Conservation (phyloP, 129 eudicot species). For the Tagetes erecta region DNA sequence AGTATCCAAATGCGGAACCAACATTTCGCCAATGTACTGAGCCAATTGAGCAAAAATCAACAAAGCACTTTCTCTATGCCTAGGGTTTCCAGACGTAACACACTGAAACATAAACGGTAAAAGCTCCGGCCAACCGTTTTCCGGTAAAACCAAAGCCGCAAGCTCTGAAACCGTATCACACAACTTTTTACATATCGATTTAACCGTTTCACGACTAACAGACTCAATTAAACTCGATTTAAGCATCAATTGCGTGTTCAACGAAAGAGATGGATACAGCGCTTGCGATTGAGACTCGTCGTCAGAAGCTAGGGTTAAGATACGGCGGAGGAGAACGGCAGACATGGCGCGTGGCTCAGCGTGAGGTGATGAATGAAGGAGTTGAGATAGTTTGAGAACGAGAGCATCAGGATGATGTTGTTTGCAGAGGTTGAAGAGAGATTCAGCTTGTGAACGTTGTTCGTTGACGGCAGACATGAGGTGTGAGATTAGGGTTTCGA, state of each 20-base stretch:
- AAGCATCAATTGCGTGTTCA: slow-evolving; percentile 46
- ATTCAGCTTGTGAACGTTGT: slow-evolving; percentile 78
- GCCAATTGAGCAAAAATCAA: slow-evolving; percentile 85
- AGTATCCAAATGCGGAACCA: slow-evolving; percentile 59
- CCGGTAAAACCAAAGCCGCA: slow-evolving; percentile 62
- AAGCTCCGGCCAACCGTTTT: slow-evolving; percentile 81
- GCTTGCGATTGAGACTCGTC: slow-evolving; percentile 39
- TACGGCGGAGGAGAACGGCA: slow-evolving; percentile 74
- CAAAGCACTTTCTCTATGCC: slow-evolving; percentile 66
- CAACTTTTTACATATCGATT: slow-evolving; percentile 63
- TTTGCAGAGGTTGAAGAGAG: slow-evolving; percentile 70
- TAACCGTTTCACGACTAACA: slow-evolving; percentile 49
- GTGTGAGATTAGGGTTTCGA: slow-evolving; percentile 77
- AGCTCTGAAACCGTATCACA: slow-evolving; percentile 91
- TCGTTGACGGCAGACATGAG: slow-evolving; percentile 89
- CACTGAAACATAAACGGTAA: slow-evolving; percentile 90
- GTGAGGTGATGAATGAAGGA: slow-evolving; percentile 53
- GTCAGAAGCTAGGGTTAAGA: slow-evolving; percentile 60
- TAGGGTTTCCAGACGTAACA: slow-evolving; percentile 53
- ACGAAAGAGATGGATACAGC: slow-evolving; percentile 53
- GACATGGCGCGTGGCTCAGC: slow-evolving; percentile 72
- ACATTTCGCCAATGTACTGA: slow-evolving; percentile 66
- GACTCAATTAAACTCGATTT: slow-evolving; percentile 51
- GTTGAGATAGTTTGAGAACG: slow-evolving; percentile 61
- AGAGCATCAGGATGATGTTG: slow-evolving; percentile 77